phyloP scores from a whole-genome alignment of 768 basidiomycete species.

The Coprinopsis sp. region DNA sequence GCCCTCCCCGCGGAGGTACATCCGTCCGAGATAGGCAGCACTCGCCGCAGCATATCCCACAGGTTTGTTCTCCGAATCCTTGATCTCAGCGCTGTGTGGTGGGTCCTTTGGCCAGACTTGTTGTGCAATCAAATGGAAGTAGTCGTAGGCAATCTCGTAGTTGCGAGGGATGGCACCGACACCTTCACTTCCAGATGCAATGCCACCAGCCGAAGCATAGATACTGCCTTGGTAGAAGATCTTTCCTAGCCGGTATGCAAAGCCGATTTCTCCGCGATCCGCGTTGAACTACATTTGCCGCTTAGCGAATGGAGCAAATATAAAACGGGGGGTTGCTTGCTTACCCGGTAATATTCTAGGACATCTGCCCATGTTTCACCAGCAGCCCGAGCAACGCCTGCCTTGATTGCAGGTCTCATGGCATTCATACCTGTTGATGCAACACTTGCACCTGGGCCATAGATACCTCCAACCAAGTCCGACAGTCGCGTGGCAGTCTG shows the following conservation, averaged over 20 bases:
- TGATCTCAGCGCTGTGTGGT: conserved; percentile 44
- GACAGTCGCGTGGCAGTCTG: conserved; percentile 78
- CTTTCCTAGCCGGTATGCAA: conserved; percentile 89
- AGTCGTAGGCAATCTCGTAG: conserved; percentile 68
- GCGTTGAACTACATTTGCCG: conserved; percentile 73
- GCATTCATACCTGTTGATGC: conserved; percentile 80
- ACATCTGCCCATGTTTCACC: conserved; percentile 95
- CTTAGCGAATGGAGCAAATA: neutral
- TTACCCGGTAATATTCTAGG: conserved; percentile 84
- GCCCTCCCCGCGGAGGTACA: conserved; percentile 93
- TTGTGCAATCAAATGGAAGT: conserved; percentile 82
- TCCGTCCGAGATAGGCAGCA: conserved; percentile 86
- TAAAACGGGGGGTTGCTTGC: conserved; percentile 16
- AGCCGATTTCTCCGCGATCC: conserved; percentile 84
- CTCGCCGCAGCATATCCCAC: conserved; percentile 70
- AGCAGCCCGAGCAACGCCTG: conserved; percentile 74
- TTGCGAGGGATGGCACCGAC: conserved; percentile 84
- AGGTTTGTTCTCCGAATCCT: conserved; percentile 48
- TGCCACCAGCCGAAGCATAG: conserved; percentile 73
- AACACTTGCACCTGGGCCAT: conserved; percentile 90
- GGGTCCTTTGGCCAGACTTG: conserved; percentile 87
- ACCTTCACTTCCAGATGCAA: conserved; percentile 86
- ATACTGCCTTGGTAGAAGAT: conserved; percentile 96
- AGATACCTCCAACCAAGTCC: conserved; percentile 89
- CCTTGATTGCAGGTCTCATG: conserved; percentile 73